Evolutionary conservation across 805 yeast species (phyloP), one percentile per base, ranked within the genome.

Genomic region (Cyberlindnera bimundalis): DNA sequence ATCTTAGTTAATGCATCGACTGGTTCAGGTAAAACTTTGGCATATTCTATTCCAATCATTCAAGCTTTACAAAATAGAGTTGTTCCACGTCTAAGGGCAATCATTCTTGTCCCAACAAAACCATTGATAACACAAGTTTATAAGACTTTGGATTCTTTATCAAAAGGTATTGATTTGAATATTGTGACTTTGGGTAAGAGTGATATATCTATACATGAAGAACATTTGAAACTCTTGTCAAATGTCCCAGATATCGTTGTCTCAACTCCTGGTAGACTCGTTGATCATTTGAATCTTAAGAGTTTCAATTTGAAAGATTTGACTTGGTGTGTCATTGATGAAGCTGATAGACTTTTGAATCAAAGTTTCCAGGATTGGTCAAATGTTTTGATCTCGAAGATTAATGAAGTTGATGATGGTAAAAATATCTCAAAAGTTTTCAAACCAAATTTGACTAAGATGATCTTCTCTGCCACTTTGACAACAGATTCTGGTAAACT

Each of bases 301-400:
- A 58, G 66, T 29, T 59, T 84, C 14, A 66, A 62, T 43, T 61
- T 89, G 44, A 60, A 64, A 18, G 67, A 72, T 37, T 67, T 90
- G 43, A 69, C 76, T 47, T 84, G 72, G 58, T 66, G 85, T 52
- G 78, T 85, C 10, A 73, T 85, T 37, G 95, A 85, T 64, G 95
- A 85, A 61, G 95, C 91, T 8, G 95, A 85, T 62, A 67, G 88
- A 46, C 64, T 85, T 43, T 67, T 93, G 49, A 88, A 87, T 56
- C 97, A 93, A 60, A 78, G 85, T 12, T 93, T 88, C 62, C 97
- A 93, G 63, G 88, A 89, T 59, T 93, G 99, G 99, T 85, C 65
- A 69, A 72, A 57, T 51, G 70, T 67, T 33, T 69, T 81, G 24
- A 67, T 79, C 8, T 29, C 46, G 18, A 54, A 44, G 35, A 31